These are phyloP conservation scores for Pleurotus ostreatus DNA, from an alignment of 768 basidiomycete genomes.

Conservation along the genomic window DNA sequence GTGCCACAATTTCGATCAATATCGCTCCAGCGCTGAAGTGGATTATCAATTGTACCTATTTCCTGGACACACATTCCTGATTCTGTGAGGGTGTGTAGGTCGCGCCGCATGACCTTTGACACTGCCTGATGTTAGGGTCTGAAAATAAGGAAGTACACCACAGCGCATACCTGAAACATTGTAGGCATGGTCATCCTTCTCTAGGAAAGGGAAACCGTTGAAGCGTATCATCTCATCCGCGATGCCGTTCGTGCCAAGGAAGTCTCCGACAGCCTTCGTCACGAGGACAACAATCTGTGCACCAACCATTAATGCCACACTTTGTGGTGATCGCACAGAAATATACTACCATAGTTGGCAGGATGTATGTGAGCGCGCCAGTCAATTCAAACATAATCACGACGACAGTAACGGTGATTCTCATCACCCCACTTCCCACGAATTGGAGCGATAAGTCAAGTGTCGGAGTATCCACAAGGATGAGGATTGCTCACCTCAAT, in stretches of 20 bases:
- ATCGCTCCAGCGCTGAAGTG: not conserved
- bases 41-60: slow-evolving; percentile 54
- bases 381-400: slow-evolving; percentile 99
- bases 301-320: slow-evolving; percentile 8
- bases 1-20: slow-evolving; percentile 9
- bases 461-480: not conserved
- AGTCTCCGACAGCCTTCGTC: slow-evolving; percentile 95
- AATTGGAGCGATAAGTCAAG: slow-evolving; percentile 1
- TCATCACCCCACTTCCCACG: slow-evolving; percentile 79
- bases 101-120: slow-evolving; percentile 84
- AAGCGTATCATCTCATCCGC: slow-evolving; percentile 97
- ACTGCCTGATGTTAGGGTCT: slow-evolving; percentile 41
- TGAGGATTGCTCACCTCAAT: slow-evolving; percentile 55
- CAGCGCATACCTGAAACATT: slow-evolving; percentile 74
- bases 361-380: slow-evolving; percentile 92
- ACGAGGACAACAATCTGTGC: slow-evolving; percentile 89
- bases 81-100: slow-evolving; percentile 69
- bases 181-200: slow-evolving; percentile 92
- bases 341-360: slow-evolving; percentile 88
- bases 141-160: not conserved
- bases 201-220: slow-evolving; percentile 95
- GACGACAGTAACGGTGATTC: slow-evolving; percentile 95
- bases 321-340: not conserved
- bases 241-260: slow-evolving; percentile 89
- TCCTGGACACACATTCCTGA: slow-evolving; percentile 74